Evolutionary conservation across 805 yeast species (phyloP), one percentile per base, ranked within the genome.

Genomic region (Candida ortonii): DNA sequence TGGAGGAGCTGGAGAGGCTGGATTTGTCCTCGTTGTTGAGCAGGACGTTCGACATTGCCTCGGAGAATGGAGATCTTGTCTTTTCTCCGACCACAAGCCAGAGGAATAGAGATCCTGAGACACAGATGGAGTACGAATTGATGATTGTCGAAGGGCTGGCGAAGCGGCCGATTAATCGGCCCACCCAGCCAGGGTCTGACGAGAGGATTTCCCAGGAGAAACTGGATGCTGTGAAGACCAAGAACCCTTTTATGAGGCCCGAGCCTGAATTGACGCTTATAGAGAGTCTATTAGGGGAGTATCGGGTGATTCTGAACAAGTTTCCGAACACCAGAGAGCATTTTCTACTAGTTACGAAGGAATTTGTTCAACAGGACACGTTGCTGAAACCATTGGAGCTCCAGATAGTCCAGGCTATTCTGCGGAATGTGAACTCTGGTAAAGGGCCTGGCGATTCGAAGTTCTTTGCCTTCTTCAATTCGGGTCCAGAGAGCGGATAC

Each of bases 401-500:
- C 39, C 53, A 62, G 22, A 73, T 80, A 0, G 67, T 83, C 5
- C 75, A 76, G 53, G 54, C 72, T 4, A 64, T 84, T 15, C 62
- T 90, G 41, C 54, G 59, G 11, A 62, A 61, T 12, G 62, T 83
- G 33, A 75, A 76, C 49, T 58, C 60, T 36, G 57, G 41, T 43
- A 32, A 53, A 2, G 61, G 55, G 15, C 64, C 57, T 11, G 64
- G 61, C 18, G 61, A 36, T 5, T 36, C 62, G 22, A 68, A 73
- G 37, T 81, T 84, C 69, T 68, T 89, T 55, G 88, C 88, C 0
- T 90, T 90, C 59, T 90, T 77, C 70, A 90, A 90, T 59, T 79
- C 86, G 53, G 98, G 98, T 6, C 77, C 79, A 13, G 71, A 77
- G 47, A 78, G 94, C 43, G 98, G 97, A 1, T 95, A 96, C n/a